These are phyloP conservation scores for Penicillium sp. DNA, from an alignment of 2,329 filamentous ascomycete genomes.

Conservation along the genomic window DNA sequence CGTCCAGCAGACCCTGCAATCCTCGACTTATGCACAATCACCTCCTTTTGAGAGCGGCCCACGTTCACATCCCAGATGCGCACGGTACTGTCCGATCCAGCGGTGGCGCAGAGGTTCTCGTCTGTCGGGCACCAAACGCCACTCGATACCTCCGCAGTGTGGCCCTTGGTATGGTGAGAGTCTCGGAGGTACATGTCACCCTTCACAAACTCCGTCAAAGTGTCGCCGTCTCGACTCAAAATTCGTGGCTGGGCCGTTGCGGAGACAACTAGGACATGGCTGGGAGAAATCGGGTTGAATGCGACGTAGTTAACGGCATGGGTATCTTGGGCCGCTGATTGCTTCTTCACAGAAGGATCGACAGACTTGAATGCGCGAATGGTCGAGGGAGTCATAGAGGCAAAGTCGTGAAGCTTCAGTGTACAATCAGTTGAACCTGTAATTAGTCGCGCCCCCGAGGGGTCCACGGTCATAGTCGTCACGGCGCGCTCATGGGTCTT, in stretches of 20 bases:
- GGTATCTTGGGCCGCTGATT: slow-evolving; percentile 71
- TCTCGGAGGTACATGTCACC: slow-evolving; percentile 98
- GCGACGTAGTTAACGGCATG: slow-evolving; percentile 84
- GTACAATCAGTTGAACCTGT: slow-evolving; percentile 92
- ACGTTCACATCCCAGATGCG: slow-evolving; percentile 97
- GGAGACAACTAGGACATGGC: slow-evolving; percentile 80
- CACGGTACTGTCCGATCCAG: slow-evolving; percentile 91
- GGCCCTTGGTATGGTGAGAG: slow-evolving; percentile 97
- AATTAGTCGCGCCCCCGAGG: slow-evolving; percentile 78
- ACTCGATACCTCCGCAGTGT: slow-evolving; percentile 86
- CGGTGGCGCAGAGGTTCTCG: slow-evolving; percentile 81
- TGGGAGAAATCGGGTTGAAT: slow-evolving; percentile 81
- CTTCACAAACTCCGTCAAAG: slow-evolving; percentile 86
- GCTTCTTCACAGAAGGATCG: slow-evolving; percentile 79
- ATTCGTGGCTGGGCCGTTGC: slow-evolving; percentile 90
- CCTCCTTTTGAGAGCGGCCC: slow-evolving; percentile 83
- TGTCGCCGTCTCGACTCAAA: slow-evolving; percentile 83
- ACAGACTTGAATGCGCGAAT: slow-evolving; percentile 90
- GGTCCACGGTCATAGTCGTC: slow-evolving; percentile 81
- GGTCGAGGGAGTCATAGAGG: slow-evolving; percentile 92
- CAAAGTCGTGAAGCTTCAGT: slow-evolving; percentile 91
- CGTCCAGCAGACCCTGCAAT: slow-evolving; percentile 85
- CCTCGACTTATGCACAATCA: slow-evolving; percentile 94
- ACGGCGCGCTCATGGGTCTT: slow-evolving; percentile 90
- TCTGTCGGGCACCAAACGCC: slow-evolving; percentile 91